phyloP scores from a whole-genome alignment of 1,139 yeast genomes.

The Nakaseomyces nivariensis region DNA sequence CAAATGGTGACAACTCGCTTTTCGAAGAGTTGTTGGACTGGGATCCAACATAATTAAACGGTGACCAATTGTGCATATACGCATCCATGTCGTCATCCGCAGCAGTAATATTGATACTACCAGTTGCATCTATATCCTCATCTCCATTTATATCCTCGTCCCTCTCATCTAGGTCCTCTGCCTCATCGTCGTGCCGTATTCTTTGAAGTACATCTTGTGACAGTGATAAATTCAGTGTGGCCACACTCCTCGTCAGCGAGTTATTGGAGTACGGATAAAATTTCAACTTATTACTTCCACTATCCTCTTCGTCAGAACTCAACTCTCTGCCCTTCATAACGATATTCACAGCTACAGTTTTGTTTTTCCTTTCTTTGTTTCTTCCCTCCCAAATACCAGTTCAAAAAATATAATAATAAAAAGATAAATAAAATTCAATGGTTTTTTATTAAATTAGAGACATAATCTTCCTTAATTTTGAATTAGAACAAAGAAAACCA shows the following conservation, averaged over 20 bases:
- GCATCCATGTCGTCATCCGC: conserved; percentile 7
- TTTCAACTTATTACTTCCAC: conserved; percentile 13
- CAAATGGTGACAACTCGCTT: conserved; percentile 24
- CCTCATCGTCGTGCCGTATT: conserved; percentile 6
- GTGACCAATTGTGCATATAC: conserved; percentile 21
- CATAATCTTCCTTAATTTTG: too few species aligned
- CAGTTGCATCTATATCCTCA: not conserved
- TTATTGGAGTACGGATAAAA: conserved; percentile 23
- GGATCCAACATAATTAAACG: conserved; percentile 15
- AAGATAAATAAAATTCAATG: too few species aligned
- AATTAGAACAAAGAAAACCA: too few species aligned
- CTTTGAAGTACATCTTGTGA: not conserved
- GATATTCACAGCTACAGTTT: too few species aligned
- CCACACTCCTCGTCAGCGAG: conserved; percentile 26
- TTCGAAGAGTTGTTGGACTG: conserved; percentile 15
- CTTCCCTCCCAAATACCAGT: too few species aligned
- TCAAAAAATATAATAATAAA: too few species aligned
- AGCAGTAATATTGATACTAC: not conserved
- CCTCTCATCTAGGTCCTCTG: conserved; percentile 5
- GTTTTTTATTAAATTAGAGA: too few species aligned
- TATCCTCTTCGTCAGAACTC: not conserved
- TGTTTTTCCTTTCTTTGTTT: too few species aligned
- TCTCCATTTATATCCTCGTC: not conserved
- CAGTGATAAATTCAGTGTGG: conserved; percentile 25
- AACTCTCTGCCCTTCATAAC: not conserved